phyloP scores from a whole-genome alignment of 2,329 filamentous ascomycete species.

The Myriosclerotinia scirpicola region DNA sequence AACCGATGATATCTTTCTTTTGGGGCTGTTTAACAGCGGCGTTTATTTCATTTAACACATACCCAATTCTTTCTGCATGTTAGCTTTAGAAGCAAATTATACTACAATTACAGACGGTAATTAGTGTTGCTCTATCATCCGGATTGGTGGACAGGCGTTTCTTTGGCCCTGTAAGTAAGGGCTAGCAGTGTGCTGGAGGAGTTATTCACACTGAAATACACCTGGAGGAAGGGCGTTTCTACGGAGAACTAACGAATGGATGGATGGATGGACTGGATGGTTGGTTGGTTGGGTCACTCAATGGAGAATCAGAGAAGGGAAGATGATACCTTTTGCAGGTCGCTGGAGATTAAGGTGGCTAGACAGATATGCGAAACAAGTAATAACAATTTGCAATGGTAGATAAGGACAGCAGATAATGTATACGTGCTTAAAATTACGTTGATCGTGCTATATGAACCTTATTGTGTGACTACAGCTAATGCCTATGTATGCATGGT shows the following conservation, averaged over 20 bases:
- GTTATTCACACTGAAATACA: not conserved
- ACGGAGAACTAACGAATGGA: not conserved
- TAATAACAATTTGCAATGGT: not conserved
- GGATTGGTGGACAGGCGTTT: conserved; percentile 3
- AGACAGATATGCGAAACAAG: not conserved
- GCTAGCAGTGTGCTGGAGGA: not conserved
- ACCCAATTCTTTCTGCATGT: conserved; percentile 18
- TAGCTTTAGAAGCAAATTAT: not conserved
- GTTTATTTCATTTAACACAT: conserved; percentile 11
- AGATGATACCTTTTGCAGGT: not conserved
- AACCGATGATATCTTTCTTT: not conserved
- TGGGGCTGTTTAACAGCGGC: not conserved
- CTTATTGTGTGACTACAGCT: not conserved
- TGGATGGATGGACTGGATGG: not conserved
- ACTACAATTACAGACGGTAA: not conserved
- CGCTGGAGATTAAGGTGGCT: not conserved
- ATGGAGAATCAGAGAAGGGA: conserved; percentile 1
- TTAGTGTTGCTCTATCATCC: not conserved
- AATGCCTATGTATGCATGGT: not conserved
- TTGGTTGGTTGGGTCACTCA: not conserved
- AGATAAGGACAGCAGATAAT: conserved; percentile 6
- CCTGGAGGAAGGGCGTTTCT: not conserved
- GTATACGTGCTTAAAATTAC: not conserved
- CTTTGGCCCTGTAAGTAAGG: not conserved
- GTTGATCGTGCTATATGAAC: not conserved